Evolutionary conservation across 495 filamentous ascomycete species (phyloP), one percentile per base, ranked within the genome.

Genomic region (Poronia punctata): DNA sequence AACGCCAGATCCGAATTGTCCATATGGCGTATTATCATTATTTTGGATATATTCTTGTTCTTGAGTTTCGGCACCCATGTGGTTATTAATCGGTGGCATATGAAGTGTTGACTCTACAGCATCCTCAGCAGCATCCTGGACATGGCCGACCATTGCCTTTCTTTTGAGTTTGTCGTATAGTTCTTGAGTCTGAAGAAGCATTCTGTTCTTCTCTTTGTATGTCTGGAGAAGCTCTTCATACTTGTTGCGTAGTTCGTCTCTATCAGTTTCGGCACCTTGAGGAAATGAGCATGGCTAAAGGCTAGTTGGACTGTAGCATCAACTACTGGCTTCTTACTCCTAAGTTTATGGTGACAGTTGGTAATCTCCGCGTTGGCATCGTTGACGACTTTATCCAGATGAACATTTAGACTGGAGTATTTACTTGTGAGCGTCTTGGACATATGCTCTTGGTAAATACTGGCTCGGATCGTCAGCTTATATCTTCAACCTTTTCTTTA

Each of bases 141-240:
- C 79, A 20, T 83, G 79, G 7, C 76, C 73, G 18, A 74, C 63
- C 69, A 87, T 77, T 4, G 80, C 75, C 37, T 80, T 78, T 17
- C 79, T 73, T 60, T 95, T 95, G 30, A 95, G 67, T 22, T 82
- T 74, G 47, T 87, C 82, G 46, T 95, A 96, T 5, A 94, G 74
- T 47, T 89, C 84, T 48, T 88, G 86, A 14, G 80, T 81, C 40
- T 88, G 82, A 3, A 79, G 65, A n/a, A 86, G 73, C 42, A 84
- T 83, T 28, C 78, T 79, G 43, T 66, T 80, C 53, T 93, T 93
- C 22, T 90, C 83, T 28, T 76, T 71, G 44, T 80, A 79, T 2
- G 78, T 69, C 34, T 80, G 72, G 19, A 73, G 67, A 3, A 95
- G 68, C 12, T 92, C 86, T 20, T 85, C 75, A 39, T 88, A 88